Evolutionary conservation across 805 yeast species (phyloP).

Genomic region (Hanseniaspora taiwanica): DNA sequence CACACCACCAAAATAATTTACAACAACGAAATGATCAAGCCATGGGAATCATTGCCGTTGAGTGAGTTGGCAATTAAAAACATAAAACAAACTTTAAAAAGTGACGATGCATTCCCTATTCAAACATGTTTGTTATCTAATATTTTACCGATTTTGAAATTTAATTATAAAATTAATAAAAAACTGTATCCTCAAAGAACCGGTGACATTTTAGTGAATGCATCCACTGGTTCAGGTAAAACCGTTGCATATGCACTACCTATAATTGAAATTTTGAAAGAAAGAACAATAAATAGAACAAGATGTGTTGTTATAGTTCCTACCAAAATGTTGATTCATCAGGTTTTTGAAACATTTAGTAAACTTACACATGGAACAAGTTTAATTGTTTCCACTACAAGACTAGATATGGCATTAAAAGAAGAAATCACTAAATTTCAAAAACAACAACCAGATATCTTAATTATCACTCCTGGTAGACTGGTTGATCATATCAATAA

Average conservation of each 20-base stretch:
- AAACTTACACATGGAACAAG: slow-evolving; percentile 53
- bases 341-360: slow-evolving; percentile 57
- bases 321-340: slow-evolving; percentile 74
- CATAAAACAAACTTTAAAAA: slow-evolving; percentile 20
- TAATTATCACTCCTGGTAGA: slow-evolving; percentile 69
- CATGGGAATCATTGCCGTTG: slow-evolving; percentile 8
- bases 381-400: slow-evolving; percentile 37
- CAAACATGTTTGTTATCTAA: slow-evolving; percentile 20
- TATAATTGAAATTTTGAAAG: slow-evolving; percentile 50
- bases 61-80: slow-evolving; percentile 10
- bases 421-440: slow-evolving; percentile 48
- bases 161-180: slow-evolving; percentile 16
- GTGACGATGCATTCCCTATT: slow-evolving; percentile 19
- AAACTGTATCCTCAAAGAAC: slow-evolving; percentile 36
- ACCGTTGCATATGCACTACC: slow-evolving; percentile 85
- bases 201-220: slow-evolving; percentile 79
- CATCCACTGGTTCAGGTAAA: slow-evolving; percentile 94
- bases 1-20: slow-evolving; percentile 18
- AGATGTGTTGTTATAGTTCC: slow-evolving; percentile 79
- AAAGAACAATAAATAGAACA: slow-evolving; percentile 54
- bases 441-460: slow-evolving; percentile 44
- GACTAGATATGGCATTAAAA: slow-evolving; percentile 37
- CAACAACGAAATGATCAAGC: slow-evolving; percentile 15
- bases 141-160: slow-evolving; percentile 16
- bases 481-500: slow-evolving; percentile 56